phyloP scores from a whole-genome alignment of 306 rosid species.

The Pterocarpus macrocarpus region DNA sequence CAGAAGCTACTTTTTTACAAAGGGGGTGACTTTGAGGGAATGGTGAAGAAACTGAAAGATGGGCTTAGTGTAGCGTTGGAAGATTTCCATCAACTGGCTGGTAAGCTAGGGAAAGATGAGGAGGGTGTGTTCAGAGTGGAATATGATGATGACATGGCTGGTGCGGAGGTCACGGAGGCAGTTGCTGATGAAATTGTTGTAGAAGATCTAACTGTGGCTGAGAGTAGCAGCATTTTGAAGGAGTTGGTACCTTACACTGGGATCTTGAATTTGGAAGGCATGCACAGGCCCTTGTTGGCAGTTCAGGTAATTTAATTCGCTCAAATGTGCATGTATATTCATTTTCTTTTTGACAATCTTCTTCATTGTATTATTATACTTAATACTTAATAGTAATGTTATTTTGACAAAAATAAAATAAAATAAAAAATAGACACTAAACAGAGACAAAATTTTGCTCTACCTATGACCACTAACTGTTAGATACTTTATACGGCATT shows the following conservation, averaged over 20 bases:
- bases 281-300: slow-evolving; percentile 77
- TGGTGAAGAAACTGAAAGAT: slow-evolving; percentile 75
- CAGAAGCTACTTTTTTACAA: slow-evolving; percentile 83
- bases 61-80: slow-evolving; percentile 69
- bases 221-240: slow-evolving; percentile 64
- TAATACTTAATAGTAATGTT: too few species aligned
- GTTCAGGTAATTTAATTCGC: slow-evolving; percentile 68
- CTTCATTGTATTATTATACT: too few species aligned
- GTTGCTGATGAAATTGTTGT: slow-evolving; percentile 63
- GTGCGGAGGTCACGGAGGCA: slow-evolving; percentile 80
- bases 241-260: slow-evolving; percentile 75
- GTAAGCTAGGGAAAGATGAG: slow-evolving; percentile 83
- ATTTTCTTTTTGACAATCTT: background rate
- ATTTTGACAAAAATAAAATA: too few species aligned
- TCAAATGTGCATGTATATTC: too few species aligned
- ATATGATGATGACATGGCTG: slow-evolving; percentile 68
- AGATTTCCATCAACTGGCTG: slow-evolving; percentile 87
- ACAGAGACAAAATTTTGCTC: too few species aligned
- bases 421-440: too few species aligned
- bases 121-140: slow-evolving; percentile 91
- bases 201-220: slow-evolving; percentile 73
- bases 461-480: too few species aligned
- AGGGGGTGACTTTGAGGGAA: slow-evolving; percentile 62
- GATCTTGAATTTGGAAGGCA: slow-evolving; percentile 84
- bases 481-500: too few species aligned